These are phyloP conservation scores for Cucumis hystrix DNA, from an alignment of 306 rosid genomes.

Conservation along the genomic window DNA sequence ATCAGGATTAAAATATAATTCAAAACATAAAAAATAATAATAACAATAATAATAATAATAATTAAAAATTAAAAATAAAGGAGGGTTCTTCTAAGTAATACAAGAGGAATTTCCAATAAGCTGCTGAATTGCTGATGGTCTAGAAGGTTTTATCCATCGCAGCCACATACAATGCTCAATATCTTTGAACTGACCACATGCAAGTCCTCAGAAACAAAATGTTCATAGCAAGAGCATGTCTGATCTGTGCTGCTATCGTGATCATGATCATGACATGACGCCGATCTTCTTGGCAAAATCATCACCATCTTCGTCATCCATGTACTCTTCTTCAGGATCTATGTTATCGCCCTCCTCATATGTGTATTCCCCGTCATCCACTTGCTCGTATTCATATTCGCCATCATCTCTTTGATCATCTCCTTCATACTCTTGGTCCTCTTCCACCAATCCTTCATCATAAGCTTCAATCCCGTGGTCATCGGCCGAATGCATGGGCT, in stretches of 20 bases:
- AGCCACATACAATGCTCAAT: not conserved
- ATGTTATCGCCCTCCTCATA: constrained; percentile 65
- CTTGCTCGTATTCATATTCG: constrained; percentile 71
- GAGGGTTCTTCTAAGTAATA: constrained; percentile 8
- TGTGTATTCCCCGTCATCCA: constrained; percentile 57
- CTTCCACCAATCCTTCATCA: constrained; percentile 29
- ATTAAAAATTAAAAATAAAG: not conserved
- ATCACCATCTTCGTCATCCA: constrained; percentile 78
- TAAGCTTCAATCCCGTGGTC: constrained; percentile 31
- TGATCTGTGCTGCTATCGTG: not conserved
- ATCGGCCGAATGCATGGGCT: not conserved
- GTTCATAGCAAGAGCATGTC: constrained; percentile 3
- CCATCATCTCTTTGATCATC: constrained; percentile 57
- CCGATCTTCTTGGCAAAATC: constrained; percentile 97
- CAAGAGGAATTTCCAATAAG: constrained; percentile 1
- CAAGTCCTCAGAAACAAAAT: constrained; percentile 8
- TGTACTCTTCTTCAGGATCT: constrained; percentile 53
- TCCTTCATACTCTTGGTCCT: constrained; percentile 50
- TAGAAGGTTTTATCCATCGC: not conserved
- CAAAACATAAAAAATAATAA: not conserved
- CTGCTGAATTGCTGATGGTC: not conserved
- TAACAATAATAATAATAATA: no score
- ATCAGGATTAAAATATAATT: not conserved
- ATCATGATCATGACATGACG: constrained; percentile 39
- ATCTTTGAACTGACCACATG: constrained; percentile 4